phyloP scores from a whole-genome alignment of 2,329 filamentous ascomycete species.

The Cladophialophora exuberans region DNA sequence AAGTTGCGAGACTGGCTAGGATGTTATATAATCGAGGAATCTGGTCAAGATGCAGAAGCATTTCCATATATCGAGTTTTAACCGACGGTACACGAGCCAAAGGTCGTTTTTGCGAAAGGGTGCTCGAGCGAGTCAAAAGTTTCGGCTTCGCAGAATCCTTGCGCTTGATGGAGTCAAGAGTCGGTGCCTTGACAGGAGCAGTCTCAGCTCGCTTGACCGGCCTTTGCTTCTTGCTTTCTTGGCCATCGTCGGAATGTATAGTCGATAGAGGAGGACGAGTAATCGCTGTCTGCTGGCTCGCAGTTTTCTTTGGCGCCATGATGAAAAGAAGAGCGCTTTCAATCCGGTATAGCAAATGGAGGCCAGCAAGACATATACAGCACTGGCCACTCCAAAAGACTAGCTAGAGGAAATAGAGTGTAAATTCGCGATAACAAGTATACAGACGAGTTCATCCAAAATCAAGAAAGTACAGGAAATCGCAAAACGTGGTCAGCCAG shows the following conservation, averaged over 20 bases:
- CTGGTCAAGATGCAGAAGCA: constrained; percentile 39
- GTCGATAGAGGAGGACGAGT: constrained; percentile 21
- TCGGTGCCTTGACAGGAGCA: not conserved
- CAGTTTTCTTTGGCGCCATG: not conserved
- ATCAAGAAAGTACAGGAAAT: not conserved
- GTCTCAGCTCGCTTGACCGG: constrained; percentile 2
- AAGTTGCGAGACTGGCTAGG: constrained; percentile 50
- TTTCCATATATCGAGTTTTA: constrained; percentile 34
- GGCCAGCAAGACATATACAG: not conserved
- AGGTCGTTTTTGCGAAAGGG: constrained; percentile 15
- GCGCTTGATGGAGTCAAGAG: constrained; percentile 8
- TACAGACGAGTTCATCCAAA: not conserved
- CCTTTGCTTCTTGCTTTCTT: not conserved
- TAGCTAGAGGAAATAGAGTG: no score
- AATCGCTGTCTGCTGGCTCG: constrained; percentile 1
- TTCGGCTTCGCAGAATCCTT: constrained; percentile 3
- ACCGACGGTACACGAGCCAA: constrained; percentile 27
- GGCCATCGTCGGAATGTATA: constrained; percentile 19
- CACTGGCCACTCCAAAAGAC: no score
- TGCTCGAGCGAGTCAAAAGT: constrained; percentile 2
- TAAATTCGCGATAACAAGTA: not conserved
- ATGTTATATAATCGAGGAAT: constrained; percentile 46
- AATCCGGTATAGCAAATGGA: no score
- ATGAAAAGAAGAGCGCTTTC: not conserved
- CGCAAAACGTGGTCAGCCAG: constrained; percentile 1